Conservation (phyloP, 768 basidiomycete species). For the Coprinellus micaceus region DNA sequence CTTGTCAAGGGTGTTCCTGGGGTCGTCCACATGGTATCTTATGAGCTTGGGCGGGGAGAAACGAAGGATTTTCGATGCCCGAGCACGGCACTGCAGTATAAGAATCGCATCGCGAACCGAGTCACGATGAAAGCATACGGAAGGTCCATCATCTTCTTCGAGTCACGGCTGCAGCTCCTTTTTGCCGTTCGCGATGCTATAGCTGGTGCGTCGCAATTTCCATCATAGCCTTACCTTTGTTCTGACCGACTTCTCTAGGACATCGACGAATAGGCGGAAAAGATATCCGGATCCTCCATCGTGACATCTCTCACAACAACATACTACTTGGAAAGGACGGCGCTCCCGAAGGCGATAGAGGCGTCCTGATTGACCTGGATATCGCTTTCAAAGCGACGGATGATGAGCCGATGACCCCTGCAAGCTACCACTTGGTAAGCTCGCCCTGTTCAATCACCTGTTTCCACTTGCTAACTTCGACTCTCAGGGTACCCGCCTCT, state of each 20-base stretch:
- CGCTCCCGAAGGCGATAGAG: background rate
- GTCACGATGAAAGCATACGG: conserved; percentile 9
- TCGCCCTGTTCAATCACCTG: background rate
- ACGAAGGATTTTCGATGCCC: background rate
- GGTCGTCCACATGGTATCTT: background rate
- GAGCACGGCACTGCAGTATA: background rate
- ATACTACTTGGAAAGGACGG: background rate
- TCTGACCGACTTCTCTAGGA: too few species aligned
- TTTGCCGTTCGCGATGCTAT: conserved; percentile 12
- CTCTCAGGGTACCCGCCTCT: background rate
- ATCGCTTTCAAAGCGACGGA: background rate
- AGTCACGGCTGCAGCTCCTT: background rate
- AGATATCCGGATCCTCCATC: background rate
- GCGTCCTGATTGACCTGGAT: conserved; percentile 6
- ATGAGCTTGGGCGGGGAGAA: background rate
- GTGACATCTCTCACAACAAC: conserved; percentile 1
- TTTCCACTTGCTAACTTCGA: background rate
- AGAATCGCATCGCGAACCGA: background rate
- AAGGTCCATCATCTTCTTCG: conserved; percentile 1
- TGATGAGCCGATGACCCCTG: background rate
- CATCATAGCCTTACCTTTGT: too few species aligned
- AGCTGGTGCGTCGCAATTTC: conserved; percentile 12
- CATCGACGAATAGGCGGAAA: background rate
- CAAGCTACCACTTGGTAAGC: background rate
- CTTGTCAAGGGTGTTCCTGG: background rate